A percentile compares a stretch with the other conserved stretches of the same genome.
These are phyloP conservation scores for Prosopis cineraria DNA, from an alignment of 306 rosid genomes.

Conservation along the genomic window DNA sequence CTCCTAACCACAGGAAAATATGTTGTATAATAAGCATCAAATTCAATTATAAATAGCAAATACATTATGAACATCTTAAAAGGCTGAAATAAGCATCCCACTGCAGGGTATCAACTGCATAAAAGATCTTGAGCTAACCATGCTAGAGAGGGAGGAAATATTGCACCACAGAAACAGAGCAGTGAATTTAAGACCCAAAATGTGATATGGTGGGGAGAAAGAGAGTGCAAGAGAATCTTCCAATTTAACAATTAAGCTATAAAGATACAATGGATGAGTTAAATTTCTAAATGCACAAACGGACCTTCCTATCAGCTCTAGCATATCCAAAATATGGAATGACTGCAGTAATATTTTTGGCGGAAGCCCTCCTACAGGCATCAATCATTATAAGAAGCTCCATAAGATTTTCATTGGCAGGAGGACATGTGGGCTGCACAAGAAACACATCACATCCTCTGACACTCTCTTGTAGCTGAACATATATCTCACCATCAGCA, in stretches of 20 bases:
- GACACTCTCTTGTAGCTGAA: constrained; percentile 96
- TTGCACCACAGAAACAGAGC: not conserved
- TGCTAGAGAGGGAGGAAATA: not conserved
- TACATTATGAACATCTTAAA: not conserved
- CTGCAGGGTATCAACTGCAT: not conserved
- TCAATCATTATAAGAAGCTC: constrained; percentile 96
- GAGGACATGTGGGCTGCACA: constrained; percentile 98
- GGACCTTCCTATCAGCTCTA: constrained; percentile 96
- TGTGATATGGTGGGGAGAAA: not conserved
- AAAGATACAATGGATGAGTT: not conserved
- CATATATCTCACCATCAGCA: constrained; percentile 96
- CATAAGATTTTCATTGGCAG: constrained; percentile 94
- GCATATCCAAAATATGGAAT: constrained; percentile 98
- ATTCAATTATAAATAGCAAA: constrained; percentile 6
- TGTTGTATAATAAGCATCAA: not conserved
- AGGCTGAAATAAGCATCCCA: not conserved
- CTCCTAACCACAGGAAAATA: not conserved
- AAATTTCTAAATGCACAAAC: not conserved
- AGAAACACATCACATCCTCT: constrained; percentile 94
- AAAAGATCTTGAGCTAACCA: not conserved
- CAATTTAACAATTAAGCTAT: not conserved
- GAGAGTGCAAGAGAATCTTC: not conserved
- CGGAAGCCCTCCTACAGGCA: constrained; percentile 95
- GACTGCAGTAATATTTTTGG: constrained; percentile 91
- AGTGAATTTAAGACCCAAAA: not conserved